Base-by-base conservation (phyloP, 1,284 basidiomycete genomes). In the Exobasidium cylindrosporum region DNA sequence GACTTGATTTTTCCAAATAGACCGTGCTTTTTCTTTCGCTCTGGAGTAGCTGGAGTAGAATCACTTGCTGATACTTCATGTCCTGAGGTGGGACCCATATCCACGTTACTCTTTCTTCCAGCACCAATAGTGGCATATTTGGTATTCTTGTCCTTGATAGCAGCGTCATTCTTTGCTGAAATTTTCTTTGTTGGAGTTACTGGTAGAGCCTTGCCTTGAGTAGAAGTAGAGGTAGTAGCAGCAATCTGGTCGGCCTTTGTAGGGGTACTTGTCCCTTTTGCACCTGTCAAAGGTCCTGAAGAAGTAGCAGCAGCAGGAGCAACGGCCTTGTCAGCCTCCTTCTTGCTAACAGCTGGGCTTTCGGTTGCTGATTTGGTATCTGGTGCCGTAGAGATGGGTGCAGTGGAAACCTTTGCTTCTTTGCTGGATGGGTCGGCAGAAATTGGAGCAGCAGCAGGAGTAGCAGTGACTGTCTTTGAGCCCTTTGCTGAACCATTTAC, bases 11-110 rank as follows among this genome's bases (percentile, higher is more conserved):
- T 55, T 14, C 31, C 31, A 35, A 55, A 55, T 14, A 46, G 11
- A 35, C 56, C 47, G n/a, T n/a, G 26, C 60, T 29, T 50, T 28
- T 28, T 50, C 50, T 28, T 29, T 47, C 60, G 13, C 40, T 55
- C 31, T 35, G 32, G n/a, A 23, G 24, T 55, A 14, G 21, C 47
- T 50, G 47, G n/a, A 26, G 13, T 50, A 24, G 47, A 24, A 28
- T 23, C 26, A 50, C 47, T 50, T 4, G 14, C 47, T 2, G n/a
- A 21, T 4, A 4, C 47, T 50, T 14, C 26, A 21, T 50, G n/a
- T 13, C 14, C 14, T 21, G 53, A n/a, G 4, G 29, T 55, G 28
- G 53, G 14, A 5, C 14, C 24, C n/a, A 29, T 29, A 44, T 6
- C 53, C 14, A 29, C 52, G 32, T 21, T 4, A 3, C 21, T 29